Conservation (phyloP, 2,329 filamentous ascomycete species). For the Emergomyces orientalis region DNA sequence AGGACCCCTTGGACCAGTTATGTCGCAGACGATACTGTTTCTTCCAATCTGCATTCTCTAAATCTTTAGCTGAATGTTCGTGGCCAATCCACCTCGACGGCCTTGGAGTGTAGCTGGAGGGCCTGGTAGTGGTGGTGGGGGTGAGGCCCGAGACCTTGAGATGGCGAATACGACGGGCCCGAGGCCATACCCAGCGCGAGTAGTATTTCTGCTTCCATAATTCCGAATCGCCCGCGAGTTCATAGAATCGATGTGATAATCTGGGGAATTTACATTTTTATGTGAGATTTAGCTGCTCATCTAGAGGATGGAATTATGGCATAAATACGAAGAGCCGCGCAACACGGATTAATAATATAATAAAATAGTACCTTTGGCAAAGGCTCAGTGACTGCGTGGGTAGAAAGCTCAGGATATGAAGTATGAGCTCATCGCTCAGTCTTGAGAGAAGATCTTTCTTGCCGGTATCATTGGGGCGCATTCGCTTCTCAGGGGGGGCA, state of each 20-base stretch:
- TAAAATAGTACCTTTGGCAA: slow-evolving; percentile 46
- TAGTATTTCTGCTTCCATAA: slow-evolving; percentile 90
- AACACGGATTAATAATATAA: background rate
- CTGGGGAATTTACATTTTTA: slow-evolving; percentile 12
- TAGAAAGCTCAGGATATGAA: slow-evolving; percentile 75
- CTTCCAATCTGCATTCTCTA: slow-evolving; percentile 64
- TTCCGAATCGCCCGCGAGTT: slow-evolving; percentile 69
- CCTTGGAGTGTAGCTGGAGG: slow-evolving; percentile 44
- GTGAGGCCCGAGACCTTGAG: slow-evolving; percentile 39
- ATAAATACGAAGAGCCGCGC: background rate
- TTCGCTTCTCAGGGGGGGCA: slow-evolving; percentile 12
- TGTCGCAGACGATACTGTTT: slow-evolving; percentile 76
- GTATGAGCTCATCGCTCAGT: slow-evolving; percentile 77
- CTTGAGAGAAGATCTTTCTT: slow-evolving; percentile 54
- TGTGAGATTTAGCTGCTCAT: background rate
- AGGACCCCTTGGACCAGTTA: slow-evolving; percentile 81
- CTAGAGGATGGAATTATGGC: background rate
- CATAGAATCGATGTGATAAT: slow-evolving; percentile 61
- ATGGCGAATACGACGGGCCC: slow-evolving; percentile 65
- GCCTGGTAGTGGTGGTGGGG: background rate
- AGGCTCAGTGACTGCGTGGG: slow-evolving; percentile 57
- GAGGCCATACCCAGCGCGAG: slow-evolving; percentile 71
- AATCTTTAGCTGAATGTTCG: slow-evolving; percentile 45
- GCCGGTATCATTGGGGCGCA: background rate
- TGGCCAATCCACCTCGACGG: slow-evolving; percentile 55